Evolutionary conservation across 768 basidiomycete genomes (phyloP), one percentile per base, ranked within the genome.

Genomic region (Lactarius vividus): DNA sequence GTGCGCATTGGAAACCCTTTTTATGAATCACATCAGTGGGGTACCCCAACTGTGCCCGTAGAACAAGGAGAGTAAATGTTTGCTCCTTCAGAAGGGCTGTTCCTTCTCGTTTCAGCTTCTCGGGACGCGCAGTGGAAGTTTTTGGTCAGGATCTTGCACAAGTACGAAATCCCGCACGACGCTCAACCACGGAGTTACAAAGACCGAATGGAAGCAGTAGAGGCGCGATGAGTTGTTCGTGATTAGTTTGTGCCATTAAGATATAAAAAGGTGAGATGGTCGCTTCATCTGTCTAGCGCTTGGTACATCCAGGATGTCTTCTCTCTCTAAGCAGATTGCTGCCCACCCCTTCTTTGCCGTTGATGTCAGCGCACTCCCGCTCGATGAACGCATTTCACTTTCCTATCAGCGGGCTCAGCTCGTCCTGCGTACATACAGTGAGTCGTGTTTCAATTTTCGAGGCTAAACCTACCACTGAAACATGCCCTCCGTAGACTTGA

Each of bases 401-500:
- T 54, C 64, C 53, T 65, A 65, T 20, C 28, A 61, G 31, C 59
- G 59, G 8, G 64, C 64, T 29, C 52, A 54, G 4, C 57, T 58
- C 28, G 57, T 63, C 28, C 54, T 63, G 28, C 54, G 42, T n/a
- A 23, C 39, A 42, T 63, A 63, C 44, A 46, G 62, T 63, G 62
- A 46, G 56, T 20, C 11, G 23, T 18, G 9, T 46, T 66, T 29
- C n/a, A 7, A 33, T 59, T 59, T 13, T 60, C 3, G 10, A 39
- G 23, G 35, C 26, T 49, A 13, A 9, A 53, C 9, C 39, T 28
- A 49, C 13, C 13, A 52, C 16, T 10, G 28, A 33, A 56, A 20
- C 18, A 28, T 11, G 16, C 3, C 16, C n/a, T 6, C 4, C 33
- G 26, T 6, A 82, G 82, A 75, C 56, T 72, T 84, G 61, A 79